These are phyloP conservation scores for Lyophyllum atratum DNA, from an alignment of 768 basidiomycete species.

Conservation along the genomic window DNA sequence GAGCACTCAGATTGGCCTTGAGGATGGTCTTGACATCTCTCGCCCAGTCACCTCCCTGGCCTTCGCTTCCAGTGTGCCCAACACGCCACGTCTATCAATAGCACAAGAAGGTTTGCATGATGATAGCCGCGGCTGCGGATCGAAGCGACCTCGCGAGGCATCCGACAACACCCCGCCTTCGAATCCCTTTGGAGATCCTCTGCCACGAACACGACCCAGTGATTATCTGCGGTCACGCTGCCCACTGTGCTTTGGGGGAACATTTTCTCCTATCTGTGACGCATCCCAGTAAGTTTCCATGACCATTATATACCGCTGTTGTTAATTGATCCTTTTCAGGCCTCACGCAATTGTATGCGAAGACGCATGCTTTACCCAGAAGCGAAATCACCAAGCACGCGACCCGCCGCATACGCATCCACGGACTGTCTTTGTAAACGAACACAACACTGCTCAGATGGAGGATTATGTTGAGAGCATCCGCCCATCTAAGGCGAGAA, in stretches of 20 bases:
- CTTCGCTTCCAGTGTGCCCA: neutral
- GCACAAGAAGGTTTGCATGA: neutral
- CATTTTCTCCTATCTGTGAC: neutral
- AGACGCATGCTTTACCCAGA: constrained; percentile 17
- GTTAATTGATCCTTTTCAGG: neutral
- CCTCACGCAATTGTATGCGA: constrained; percentile 9
- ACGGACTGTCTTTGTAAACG: neutral
- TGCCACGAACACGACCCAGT: constrained; percentile 5
- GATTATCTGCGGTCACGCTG: constrained; percentile 20
- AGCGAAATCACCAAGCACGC: neutral
- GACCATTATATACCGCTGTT: neutral
- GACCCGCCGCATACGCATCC: neutral
- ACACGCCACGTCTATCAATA: neutral
- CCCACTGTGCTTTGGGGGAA: constrained; percentile 18
- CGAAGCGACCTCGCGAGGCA: neutral
- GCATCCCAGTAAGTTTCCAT: neutral
- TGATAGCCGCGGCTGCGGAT: neutral
- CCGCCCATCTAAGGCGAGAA: neutral
- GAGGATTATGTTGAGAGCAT: neutral
- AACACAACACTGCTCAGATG: neutral
- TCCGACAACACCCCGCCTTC: neutral
- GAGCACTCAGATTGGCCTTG: neutral
- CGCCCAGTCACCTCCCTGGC: neutral
- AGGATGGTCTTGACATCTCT: neutral
- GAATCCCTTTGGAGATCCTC: constrained; percentile 6